Evolutionary conservation across 2,329 filamentous ascomycete species (phyloP), one percentile per base, ranked within the genome.

Genomic region (Sclerotinia minor): DNA sequence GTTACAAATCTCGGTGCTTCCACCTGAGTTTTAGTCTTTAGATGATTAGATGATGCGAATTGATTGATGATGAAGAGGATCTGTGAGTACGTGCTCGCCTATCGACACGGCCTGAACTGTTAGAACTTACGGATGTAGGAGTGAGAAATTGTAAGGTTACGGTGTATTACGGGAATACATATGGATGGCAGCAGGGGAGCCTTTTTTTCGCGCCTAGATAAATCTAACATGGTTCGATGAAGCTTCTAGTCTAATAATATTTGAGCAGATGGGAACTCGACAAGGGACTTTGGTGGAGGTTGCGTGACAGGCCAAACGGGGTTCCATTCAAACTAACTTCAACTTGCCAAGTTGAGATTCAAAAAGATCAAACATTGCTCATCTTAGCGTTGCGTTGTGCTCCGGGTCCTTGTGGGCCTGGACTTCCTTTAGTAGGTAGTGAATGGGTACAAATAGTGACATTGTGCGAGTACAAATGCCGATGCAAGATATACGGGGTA

Each of bases 321-420:
- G 21, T 38, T 38, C 32, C 21, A 38, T 15, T 24, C 35, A 57
- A 50, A 41, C 15, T 6, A 17, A 15, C 38, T 38, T 41, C 38
- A 41, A 15, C 38, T 41, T 41, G 38, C 35, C 54, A n/a, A 26
- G 35, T 26, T 26, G 35, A 44, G 54, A 57, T 38, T 57, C 41
- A 57, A 57, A 57, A 41, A 21, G 47, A 49, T 57, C 54, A 57
- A 41, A 57, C 54, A 57, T 38, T 57, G 53, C 53, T 57, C 29
- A 38, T 57, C 38, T 57, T 41, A 57, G 53, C 53, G 53, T n/a
- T 24, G 32, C 9, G 53, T 44, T 24, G 35, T 58, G 44, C 55
- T 58, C 55, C 17, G 38, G 38, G 24, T 44, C 15, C 38, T 9
- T 24, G 44, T 47, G 21, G 58, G 29, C 15, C 26, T 35, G 17